Percentiles rank a stretch among this genome's conserved stretches.
phyloP scores from a whole-genome alignment of 2,329 filamentous ascomycete species.

The Colletotrichum tofieldiae region DNA sequence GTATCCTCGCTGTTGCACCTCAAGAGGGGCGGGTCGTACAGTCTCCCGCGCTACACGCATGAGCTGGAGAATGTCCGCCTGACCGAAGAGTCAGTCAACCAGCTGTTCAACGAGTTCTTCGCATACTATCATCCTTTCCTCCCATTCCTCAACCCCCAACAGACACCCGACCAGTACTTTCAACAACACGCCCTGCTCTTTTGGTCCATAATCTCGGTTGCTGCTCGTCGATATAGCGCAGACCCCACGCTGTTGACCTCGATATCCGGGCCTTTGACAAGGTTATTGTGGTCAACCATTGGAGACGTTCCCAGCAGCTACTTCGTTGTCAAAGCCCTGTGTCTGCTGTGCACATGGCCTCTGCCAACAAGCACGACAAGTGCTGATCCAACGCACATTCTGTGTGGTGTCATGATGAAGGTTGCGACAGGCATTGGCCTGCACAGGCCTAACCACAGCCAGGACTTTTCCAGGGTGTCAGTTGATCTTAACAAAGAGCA shows the following conservation, averaged over 20 bases:
- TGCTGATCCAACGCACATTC: constrained; percentile 85
- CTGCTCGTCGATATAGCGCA: constrained; percentile 77
- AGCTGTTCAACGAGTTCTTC: constrained; percentile 84
- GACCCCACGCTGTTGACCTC: constrained; percentile 77
- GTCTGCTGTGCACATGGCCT: constrained; percentile 86
- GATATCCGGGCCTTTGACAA: constrained; percentile 77
- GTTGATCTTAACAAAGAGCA: constrained; percentile 85
- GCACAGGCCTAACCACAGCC: constrained; percentile 84
- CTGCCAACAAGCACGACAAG: constrained; percentile 86
- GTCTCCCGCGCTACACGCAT: constrained; percentile 71
- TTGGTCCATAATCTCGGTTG: constrained; percentile 86
- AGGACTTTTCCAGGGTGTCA: constrained; percentile 85
- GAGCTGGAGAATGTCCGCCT: constrained; percentile 76
- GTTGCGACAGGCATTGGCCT: constrained; percentile 87
- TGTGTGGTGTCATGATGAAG: constrained; percentile 90
- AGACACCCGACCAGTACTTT: constrained; percentile 81
- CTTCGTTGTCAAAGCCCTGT: constrained; percentile 86
- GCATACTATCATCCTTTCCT: constrained; percentile 83
- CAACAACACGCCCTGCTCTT: constrained; percentile 86
- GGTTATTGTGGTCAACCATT: constrained; percentile 83
- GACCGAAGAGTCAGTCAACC: constrained; percentile 73
- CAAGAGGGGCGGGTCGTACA: constrained; percentile 76
- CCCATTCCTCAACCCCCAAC: constrained; percentile 79
- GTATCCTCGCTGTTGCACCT: constrained; percentile 77
- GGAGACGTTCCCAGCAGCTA: constrained; percentile 84